These are phyloP conservation scores for Zygnema circumcarinatum DNA, from an alignment of 139 green algal genomes.

Conservation along the genomic window DNA sequence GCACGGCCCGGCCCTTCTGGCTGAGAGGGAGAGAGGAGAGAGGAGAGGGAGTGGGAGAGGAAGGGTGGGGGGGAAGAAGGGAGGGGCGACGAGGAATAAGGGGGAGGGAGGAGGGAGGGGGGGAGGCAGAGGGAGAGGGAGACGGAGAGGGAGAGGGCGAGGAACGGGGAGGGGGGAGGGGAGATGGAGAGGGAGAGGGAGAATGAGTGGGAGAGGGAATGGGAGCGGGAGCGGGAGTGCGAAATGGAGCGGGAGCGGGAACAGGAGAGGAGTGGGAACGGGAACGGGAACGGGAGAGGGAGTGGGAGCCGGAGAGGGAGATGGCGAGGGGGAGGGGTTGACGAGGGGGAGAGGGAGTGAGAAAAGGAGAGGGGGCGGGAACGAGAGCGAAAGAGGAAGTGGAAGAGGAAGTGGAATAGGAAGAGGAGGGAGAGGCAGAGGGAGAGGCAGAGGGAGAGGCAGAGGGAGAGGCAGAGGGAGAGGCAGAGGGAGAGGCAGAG, in stretches of 20 bases:
- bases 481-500: conserved; percentile 12
- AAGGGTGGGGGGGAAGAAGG: no score
- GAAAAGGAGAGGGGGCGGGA: neutral
- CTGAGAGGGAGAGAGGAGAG: neutral
- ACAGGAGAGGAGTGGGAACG: no score
- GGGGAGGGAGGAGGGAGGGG: neutral
- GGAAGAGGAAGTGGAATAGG: neutral
- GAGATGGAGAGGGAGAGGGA: no score
- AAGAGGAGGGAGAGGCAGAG: neutral
- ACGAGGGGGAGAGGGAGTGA: no score
- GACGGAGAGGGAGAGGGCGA: neutral
- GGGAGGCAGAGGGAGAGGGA: neutral
- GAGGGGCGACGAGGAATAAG: neutral
- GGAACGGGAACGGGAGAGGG: no score
- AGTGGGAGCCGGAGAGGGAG: no score
- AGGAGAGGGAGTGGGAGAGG: no score
- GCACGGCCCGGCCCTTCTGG: neutral
- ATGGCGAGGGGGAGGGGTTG: no score
- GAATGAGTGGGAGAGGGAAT: no score
- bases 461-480: conserved; percentile 17
- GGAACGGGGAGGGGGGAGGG: neutral
- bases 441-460: conserved; percentile 19
- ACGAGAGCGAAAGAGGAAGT: neutral
- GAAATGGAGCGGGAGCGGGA: no score
- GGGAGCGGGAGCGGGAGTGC: no score